Base-by-base conservation (phyloP, 805 yeast species). In the Dipodascopsis uninucleata region DNA sequence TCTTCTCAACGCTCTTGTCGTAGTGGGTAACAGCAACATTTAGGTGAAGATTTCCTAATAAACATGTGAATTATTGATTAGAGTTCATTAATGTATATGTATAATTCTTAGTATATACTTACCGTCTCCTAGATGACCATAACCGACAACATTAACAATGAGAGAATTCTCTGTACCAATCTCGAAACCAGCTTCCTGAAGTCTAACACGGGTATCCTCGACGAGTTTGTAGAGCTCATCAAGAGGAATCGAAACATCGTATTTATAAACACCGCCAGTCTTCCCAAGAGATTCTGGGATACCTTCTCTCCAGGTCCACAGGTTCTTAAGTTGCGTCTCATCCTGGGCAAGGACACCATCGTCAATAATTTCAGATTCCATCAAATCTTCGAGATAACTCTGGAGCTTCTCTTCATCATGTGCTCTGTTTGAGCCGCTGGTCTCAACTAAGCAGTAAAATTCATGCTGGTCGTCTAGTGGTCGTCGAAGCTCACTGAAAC, bases 41-140 rank as follows among this genome's bases (percentile, higher is more conserved):
- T 61, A 93, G 76, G 65, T 93, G 98, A 59, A 93, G 71, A 67
- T 93, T 93, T 41, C n/a, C n/a, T n/a, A n/a, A n/a, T n/a, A n/a
- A n/a, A n/a, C n/a, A n/a, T n/a, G n/a, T n/a, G n/a, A n/a, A n/a
- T n/a, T n/a, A n/a, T n/a, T n/a, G n/a, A n/a, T n/a, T n/a, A n/a
- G n/a, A n/a, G n/a, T n/a, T n/a, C n/a, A n/a, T n/a, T n/a, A n/a
- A n/a, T n/a, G n/a, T n/a, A n/a, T n/a, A n/a, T n/a, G n/a, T n/a
- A n/a, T n/a, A n/a, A n/a, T n/a, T n/a, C n/a, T n/a, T n/a, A n/a
- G n/a, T n/a, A n/a, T n/a, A n/a, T n/a, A n/a, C n/a, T n/a, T n/a
- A n/a, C 98, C 97, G 63, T 93, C 98, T 45, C 98, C 98, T 59
- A 93, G 77, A 61, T 93, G 98, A n/a, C 98, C 98, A 60, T 90